Evolutionary conservation across 2,329 filamentous ascomycete species (phyloP), one percentile per base, ranked within the genome.

Genomic region (Aureobasidium vineae): DNA sequence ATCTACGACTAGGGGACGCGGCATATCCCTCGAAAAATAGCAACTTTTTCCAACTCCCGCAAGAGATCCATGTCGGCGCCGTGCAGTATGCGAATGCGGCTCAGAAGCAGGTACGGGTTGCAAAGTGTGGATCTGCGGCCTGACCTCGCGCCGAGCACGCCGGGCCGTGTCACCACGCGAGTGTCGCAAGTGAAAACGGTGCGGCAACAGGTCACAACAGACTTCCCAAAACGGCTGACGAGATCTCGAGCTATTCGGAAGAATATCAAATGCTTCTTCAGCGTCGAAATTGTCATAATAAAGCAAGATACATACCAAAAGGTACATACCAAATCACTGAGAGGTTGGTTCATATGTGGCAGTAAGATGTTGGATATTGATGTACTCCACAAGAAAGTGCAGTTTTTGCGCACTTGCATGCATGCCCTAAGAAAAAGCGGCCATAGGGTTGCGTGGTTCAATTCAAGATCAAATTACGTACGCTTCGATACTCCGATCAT

Each of bases 101-200:
- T 57, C 41, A 45, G 40, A 60, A 47, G 56, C 56, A 60, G 56
- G 56, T 47, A 60, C 56, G 56, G 56, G 16, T 47, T 41, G 28
- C 26, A 47, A 19, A 28, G 28, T 33, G 56, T 36, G 54, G 38
- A 41, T 41, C 53, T 57, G 36, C 36, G 36, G 41, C 13, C 21
- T 16, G 38, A 15, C 23, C 54, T 28, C 23, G 15, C 23, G 54
- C 54, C 38, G 54, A 59, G 54, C 54, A 43, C 23, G 38, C 19
- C 23, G 23, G 23, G 56, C 28, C 56, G 31, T 41, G 38, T 21
- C 38, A 43, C 41, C 26, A 28, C 38, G 41, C 36, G 53, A 43
- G 53, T 28, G 53, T 57, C 53, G 53, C 56, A 60, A 26, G 38
- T 47, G 28, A 8, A 28, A 31, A 57, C 56, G 40, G 11, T 23